phyloP scores from a whole-genome alignment of 2,329 filamentous ascomycete species.

The Diaporthe ampelina region DNA sequence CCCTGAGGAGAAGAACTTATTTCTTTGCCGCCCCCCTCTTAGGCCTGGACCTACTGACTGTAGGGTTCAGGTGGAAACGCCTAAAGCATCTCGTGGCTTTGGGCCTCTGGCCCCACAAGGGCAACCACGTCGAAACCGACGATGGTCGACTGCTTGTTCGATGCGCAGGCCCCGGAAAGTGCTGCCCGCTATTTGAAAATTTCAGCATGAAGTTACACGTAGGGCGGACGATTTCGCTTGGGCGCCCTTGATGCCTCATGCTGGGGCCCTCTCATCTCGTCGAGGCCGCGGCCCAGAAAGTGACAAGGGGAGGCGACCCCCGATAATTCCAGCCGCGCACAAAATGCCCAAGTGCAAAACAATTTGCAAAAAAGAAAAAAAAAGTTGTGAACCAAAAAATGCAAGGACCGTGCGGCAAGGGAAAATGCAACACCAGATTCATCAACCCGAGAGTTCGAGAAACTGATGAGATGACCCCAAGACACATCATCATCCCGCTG shows the following conservation, averaged over 20 bases:
- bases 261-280: conserved; percentile 22
- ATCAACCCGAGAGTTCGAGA: conserved; percentile 24
- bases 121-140: conserved; percentile 27
- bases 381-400: not conserved
- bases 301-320: conserved; percentile 21
- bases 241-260: conserved; percentile 19
- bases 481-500: conserved; percentile 34
- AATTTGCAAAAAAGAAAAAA: not conserved
- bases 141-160: conserved; percentile 2
- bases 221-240: conserved; percentile 35
- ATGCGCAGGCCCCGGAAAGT: not conserved
- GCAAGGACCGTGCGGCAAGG: conserved; percentile 1
- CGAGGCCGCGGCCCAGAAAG: conserved; percentile 24
- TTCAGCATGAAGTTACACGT: conserved; percentile 20
- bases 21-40: not conserved
- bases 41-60: not conserved
- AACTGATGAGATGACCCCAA: conserved; percentile 21
- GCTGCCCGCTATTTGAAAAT: conserved; percentile 12
- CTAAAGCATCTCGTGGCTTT: conserved; percentile 26
- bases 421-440: conserved; percentile 2
- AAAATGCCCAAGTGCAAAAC: not conserved
- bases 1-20: conserved; percentile 15
- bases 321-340: not conserved
- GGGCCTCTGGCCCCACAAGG: conserved; percentile 19
- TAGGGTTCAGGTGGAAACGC: conserved; percentile 11